Evolutionary conservation across 345 rosid genomes (phyloP), one percentile per base, ranked within the genome.

Genomic region (Lumnitzera littorea): DNA sequence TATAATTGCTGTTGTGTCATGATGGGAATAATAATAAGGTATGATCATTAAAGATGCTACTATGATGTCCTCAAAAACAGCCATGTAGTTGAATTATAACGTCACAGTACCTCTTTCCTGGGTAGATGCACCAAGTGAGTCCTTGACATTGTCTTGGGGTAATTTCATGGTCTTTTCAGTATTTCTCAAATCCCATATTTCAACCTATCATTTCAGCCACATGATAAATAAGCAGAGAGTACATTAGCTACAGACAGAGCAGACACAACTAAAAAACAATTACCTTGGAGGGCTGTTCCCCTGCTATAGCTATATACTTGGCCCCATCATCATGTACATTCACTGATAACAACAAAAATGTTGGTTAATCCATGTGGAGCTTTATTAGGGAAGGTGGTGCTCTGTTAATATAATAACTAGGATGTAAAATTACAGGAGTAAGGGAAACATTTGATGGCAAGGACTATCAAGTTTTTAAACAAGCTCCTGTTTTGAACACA

Each of bases 151-250:
- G 43, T 62, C 62, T 69, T 76, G 78, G 72, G 91, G 79, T 60
- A 89, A 80, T 41, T 61, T 73, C 36, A 51, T 74, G 64, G 75
- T 62, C 67, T 67, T 85, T 62, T 75, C 74, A 73, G 86, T 75
- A 47, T 64, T 78, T 64, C 78, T 75, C 46, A 92, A 82, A 71
- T 92, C 96, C 96, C 97, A 85, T 59, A 92, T 65, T 75, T 92
- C 97, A 53, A 92, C 84, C 98, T 91, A 68, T 57, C 24, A 20
- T 15, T 61, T 73, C 48, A 59, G 13, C 67, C 48, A 60, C 2
- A 29, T 61, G 27, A 66, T 53, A 50, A 65, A 64, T 51, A 54
- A 72, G 66, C 62, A 63, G 61, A 5, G 10, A 23, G 59, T 50
- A 13, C 54, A 62, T 52, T 24, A 15, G 58, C 43, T 31, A 59